Conservation (phyloP, 1,284 basidiomycete genomes). For the Boletus hoseneyae region DNA sequence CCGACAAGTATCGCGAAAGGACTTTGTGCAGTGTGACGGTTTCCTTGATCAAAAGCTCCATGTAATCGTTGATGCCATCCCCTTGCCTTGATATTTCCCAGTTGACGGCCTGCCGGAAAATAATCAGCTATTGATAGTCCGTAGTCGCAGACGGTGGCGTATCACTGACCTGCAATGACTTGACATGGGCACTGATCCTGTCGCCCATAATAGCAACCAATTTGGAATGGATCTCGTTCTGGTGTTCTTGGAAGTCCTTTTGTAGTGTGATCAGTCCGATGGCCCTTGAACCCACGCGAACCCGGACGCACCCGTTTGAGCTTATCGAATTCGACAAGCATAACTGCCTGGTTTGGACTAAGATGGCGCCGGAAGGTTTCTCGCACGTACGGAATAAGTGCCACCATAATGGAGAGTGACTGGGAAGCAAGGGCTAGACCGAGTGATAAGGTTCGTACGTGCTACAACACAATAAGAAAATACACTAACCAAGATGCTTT, state of each 20-base stretch:
- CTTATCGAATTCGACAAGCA: slow-evolving; percentile 98
- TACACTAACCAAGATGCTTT: slow-evolving; percentile 79
- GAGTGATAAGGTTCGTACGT: slow-evolving; percentile 11
- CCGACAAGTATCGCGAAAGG: slow-evolving; percentile 83
- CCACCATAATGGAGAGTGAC: slow-evolving; percentile 89
- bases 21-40: slow-evolving; percentile 97
- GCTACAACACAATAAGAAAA: slow-evolving; percentile 12
- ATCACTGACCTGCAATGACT: slow-evolving; percentile 62
- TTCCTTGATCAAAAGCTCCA: slow-evolving; percentile 92
- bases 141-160: slow-evolving; percentile 3
- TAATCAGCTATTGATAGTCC: slow-evolving; percentile 2
- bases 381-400: slow-evolving; percentile 94
- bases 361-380: slow-evolving; percentile 93
- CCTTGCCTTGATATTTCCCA: slow-evolving; percentile 65
- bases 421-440: slow-evolving; percentile 87
- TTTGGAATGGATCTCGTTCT: slow-evolving; percentile 98
- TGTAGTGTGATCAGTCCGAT: slow-evolving; percentile 15
- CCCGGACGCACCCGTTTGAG: slow-evolving; percentile 75
- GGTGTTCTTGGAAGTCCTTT: slow-evolving; percentile 97
- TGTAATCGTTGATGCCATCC: slow-evolving; percentile 74
- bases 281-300: slow-evolving; percentile 3
- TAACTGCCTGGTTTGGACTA: slow-evolving; percentile 89
- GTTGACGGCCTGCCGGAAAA: slow-evolving; percentile 56
- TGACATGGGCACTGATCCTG: slow-evolving; percentile 84
- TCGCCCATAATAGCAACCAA: slow-evolving; percentile 99